A percentile compares a stretch with the other conserved stretches of the same genome.
Conservation (phyloP, 176 grass and related monocot species). For the Musa schizocarpa region DNA sequence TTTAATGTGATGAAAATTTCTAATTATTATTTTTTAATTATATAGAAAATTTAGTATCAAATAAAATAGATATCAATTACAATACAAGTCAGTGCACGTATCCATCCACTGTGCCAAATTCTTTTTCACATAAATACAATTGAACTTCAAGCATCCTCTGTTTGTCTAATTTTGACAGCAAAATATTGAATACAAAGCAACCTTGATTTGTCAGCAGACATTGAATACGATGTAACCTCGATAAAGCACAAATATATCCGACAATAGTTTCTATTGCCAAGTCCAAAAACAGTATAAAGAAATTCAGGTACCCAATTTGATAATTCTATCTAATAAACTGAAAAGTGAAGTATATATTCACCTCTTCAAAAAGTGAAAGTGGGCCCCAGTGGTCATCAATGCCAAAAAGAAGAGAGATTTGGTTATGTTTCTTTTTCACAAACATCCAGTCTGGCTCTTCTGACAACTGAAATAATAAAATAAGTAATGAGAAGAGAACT, state of each 20-base stretch:
- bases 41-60: too few relatives aligned
- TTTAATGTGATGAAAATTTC: too few relatives aligned
- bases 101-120: background rate
- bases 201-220: background rate
- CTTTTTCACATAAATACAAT: background rate
- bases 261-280: background rate
- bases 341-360: slow-evolving; percentile 23
- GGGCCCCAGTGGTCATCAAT: slow-evolving; percentile 88
- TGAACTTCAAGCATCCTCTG: background rate
- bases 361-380: slow-evolving; percentile 71
- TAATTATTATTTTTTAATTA: too few relatives aligned
- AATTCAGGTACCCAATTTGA: background rate
- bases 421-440: slow-evolving; percentile 40
- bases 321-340: background rate
- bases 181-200: background rate
- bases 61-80: background rate
- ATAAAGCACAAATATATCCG: background rate
- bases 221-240: background rate
- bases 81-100: background rate
- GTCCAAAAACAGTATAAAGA: background rate
- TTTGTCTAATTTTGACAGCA: background rate
- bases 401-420: slow-evolving; percentile 71
- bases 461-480: slow-evolving; percentile 31
- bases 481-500: slow-evolving; percentile 7
- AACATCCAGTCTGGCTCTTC: slow-evolving; percentile 84